phyloP scores from a whole-genome alignment of 495 filamentous ascomycete genomes.

The Pyronema domesticum region DNA sequence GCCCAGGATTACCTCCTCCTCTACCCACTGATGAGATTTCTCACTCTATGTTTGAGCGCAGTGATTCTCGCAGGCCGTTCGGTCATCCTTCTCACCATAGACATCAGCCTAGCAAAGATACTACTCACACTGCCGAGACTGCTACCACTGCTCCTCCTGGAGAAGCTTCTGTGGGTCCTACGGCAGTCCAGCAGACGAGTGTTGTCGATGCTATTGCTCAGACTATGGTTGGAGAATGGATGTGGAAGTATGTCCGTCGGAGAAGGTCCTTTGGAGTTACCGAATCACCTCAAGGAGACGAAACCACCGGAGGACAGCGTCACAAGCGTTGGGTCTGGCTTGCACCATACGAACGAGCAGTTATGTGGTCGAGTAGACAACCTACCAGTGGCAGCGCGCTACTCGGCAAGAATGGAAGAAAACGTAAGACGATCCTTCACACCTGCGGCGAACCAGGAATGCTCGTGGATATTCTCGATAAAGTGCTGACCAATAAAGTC shows the following conservation, averaged over 20 bases:
- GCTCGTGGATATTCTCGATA: conserved; percentile 20
- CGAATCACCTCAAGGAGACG: conserved; percentile 40
- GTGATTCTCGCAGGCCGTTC: conserved; percentile 22
- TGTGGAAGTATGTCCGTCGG: conserved; percentile 94
- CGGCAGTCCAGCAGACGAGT: conserved; percentile 47
- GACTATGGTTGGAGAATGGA: conserved; percentile 99
- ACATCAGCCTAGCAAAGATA: conserved; percentile 29
- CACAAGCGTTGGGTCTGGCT: conserved; percentile 99
- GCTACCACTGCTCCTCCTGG: conserved; percentile 22
- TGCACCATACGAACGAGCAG: conserved; percentile 81
- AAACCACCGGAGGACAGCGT: conserved; percentile 37
- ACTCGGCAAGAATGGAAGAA: conserved; percentile 87
- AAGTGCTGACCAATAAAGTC: conserved; percentile 38
- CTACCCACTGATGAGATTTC: conserved; percentile 57
- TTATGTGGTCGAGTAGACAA: conserved; percentile 98
- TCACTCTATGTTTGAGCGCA: conserved; percentile 29
- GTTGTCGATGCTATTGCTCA: conserved; percentile 97
- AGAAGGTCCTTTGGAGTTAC: conserved; percentile 78
- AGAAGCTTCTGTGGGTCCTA: conserved; percentile 36
- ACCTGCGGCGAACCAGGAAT: conserved; percentile 19
- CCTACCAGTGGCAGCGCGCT: conserved; percentile 71
- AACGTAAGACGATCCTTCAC: conserved; percentile 47
- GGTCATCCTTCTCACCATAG: conserved; percentile 18
- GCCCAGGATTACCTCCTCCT: conserved; percentile 54
- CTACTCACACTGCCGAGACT: conserved; percentile 35